Conservation (phyloP, 257 asterid species). For the Nicotiana tabacum region DNA sequence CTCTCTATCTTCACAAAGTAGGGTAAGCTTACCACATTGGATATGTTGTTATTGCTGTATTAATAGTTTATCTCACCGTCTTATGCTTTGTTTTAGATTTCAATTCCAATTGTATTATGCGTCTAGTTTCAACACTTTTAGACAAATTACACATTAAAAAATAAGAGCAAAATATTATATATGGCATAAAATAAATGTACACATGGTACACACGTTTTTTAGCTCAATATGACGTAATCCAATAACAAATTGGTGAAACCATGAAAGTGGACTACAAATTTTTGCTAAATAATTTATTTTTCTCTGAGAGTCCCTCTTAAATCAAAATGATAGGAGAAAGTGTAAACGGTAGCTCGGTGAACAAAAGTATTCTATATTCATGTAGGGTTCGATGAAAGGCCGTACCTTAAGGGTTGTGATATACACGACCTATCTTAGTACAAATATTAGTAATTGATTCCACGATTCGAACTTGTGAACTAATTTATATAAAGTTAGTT, state of each 20-base stretch:
- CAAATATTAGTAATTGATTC: no score
- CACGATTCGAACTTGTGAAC: no score
- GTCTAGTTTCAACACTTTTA: neutral
- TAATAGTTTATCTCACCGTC: neutral
- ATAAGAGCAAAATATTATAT: neutral
- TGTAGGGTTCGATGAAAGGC: no score
- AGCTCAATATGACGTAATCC: neutral
- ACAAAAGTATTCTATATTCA: no score
- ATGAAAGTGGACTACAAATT: no score
- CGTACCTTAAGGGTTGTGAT: no score
- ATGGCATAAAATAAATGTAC: neutral
- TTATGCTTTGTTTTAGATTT: neutral
- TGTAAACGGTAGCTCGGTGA: no score
- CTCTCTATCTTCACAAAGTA: no score
- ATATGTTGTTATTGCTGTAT: no score
- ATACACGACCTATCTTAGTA: rapidly evolving
- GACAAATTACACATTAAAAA: neutral
- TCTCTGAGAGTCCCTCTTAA: neutral
- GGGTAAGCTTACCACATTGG: no score
- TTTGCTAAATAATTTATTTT: no score
- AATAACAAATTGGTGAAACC: neutral
- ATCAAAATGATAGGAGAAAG: neutral
- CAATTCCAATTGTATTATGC: neutral
- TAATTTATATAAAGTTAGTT: no score
- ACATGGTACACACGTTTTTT: neutral